phyloP scores from a whole-genome alignment of 345 rosid genomes.

The Barbarea vulgaris region DNA sequence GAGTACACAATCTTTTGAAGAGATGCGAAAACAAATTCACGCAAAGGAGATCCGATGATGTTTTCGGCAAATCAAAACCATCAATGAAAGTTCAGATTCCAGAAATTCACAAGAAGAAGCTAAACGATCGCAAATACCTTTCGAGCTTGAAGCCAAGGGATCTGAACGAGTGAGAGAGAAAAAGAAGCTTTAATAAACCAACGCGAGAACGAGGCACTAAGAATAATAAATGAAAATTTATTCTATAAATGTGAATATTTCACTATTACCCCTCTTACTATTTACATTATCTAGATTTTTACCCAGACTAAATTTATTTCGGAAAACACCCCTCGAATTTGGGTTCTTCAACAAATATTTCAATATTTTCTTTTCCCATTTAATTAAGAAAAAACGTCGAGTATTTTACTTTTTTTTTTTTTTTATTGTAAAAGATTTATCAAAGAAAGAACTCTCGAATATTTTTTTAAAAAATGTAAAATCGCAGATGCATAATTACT shows the following conservation, averaged over 20 bases:
- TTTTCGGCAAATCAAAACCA: not conserved
- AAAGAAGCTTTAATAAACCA: no score
- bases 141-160: conserved; percentile 35
- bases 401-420: no score
- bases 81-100: not conserved
- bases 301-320: not conserved
- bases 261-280: not conserved
- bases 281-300: not conserved
- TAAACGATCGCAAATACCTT: conserved; percentile 31
- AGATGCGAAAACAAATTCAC: not conserved
- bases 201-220: no score
- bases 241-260: not conserved
- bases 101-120: not conserved
- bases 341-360: not conserved
- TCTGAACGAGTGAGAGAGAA: conserved; percentile 20
- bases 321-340: not conserved
- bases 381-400: no score
- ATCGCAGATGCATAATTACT: not conserved
- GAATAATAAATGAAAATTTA: no score
- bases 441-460: no score
- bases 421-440: no score
- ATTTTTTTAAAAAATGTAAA: no score
- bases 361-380: not conserved
- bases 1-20: not conserved
- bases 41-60: conserved; percentile 14